These are phyloP conservation scores for Pseudocercospora fuligena DNA, from an alignment of 2,329 filamentous ascomycete genomes.

Conservation along the genomic window DNA sequence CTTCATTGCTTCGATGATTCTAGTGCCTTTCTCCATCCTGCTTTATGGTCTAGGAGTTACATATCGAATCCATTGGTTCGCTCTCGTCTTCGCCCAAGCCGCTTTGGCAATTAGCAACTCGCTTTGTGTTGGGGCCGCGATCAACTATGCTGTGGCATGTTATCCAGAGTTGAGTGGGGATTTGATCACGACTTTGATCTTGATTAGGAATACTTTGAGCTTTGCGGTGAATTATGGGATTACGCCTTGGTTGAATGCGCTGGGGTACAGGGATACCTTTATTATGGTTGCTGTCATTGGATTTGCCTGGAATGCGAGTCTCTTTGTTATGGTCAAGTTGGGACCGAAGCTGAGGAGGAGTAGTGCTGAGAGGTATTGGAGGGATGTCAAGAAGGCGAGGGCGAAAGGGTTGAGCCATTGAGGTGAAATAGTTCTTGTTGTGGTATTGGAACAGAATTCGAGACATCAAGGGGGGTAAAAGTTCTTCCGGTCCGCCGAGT, in stretches of 20 bases:
- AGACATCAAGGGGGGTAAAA: no score
- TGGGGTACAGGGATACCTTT: constrained; percentile 28
- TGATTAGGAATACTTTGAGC: constrained; percentile 54
- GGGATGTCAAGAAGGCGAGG: constrained; percentile 26
- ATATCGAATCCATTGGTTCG: constrained; percentile 53
- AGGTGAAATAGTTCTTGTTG: no score
- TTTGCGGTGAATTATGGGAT: constrained; percentile 54
- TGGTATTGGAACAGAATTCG: no score
- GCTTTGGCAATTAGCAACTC: constrained; percentile 51
- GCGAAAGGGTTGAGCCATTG: constrained; percentile 16
- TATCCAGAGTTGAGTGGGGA: constrained; percentile 52
- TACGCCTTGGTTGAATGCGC: constrained; percentile 27
- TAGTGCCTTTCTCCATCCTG: constrained; percentile 50
- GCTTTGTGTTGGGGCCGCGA: constrained; percentile 46
- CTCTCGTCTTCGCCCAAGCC: constrained; percentile 52
- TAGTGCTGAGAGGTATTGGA: constrained; percentile 28
- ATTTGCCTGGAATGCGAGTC: constrained; percentile 26
- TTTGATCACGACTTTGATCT: constrained; percentile 52
- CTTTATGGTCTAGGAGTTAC: constrained; percentile 55
- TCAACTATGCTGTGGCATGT: constrained; percentile 50
- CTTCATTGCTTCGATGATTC: constrained; percentile 44
- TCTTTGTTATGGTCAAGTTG: constrained; percentile 27
- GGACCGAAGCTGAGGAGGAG: constrained; percentile 21
- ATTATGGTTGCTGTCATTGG: constrained; percentile 31
- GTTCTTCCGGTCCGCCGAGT: no score